Base-by-base conservation (phyloP, 495 filamentous ascomycete species). In the Aspergillus homomorphus region DNA sequence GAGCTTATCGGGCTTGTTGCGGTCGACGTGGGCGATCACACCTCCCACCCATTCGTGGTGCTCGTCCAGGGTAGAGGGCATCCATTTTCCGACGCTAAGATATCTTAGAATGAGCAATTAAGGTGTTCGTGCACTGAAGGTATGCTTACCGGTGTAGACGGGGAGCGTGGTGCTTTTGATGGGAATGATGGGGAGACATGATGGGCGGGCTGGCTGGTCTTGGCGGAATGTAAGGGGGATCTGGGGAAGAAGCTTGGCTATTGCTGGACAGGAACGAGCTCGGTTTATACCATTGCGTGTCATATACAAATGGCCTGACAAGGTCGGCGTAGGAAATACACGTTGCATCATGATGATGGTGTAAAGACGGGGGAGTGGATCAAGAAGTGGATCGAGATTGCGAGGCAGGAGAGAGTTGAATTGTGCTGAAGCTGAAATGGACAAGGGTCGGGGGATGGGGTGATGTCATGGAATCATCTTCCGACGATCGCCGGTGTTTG, bases 41-140 rank as follows among this genome's bases (percentile, higher is more conserved):
- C 66, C 66, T 12, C 68, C 64, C 0, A 77, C 65, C 72, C 72
- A 77, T 66, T 71, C 58, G 22, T 64, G 64, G 53, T 75, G 72
- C 4, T 54, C 60, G 41, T 62, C 50, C 43, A 66, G 62, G 56
- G 65, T 59, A 1, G 70, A 52, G 50, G 70, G 73, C 73, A 76
- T 72, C 73, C 73, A 76, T 55, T 65, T 62, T n/a, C 73, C 72
- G 38, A 67, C 22, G 42, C 68, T 69, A 42, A 14, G 9, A 38
- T 4, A 28, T 46, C 15, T 51, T 15, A 51, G 48, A 10, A 26
- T 22, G 4, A 21, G 4, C 15, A 21, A 22, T 19, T 21, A 15
- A 6, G 19, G 23, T 19, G 20, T 18, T 51, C 18, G 24, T 26
- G 22, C 6, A 16, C 16, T 30, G 48, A 30, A 28, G 22, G 6